Evolutionary conservation across 1,284 basidiomycete genomes (phyloP), one percentile per base, ranked within the genome.

Genomic region (Rhodotorula sp.): DNA sequence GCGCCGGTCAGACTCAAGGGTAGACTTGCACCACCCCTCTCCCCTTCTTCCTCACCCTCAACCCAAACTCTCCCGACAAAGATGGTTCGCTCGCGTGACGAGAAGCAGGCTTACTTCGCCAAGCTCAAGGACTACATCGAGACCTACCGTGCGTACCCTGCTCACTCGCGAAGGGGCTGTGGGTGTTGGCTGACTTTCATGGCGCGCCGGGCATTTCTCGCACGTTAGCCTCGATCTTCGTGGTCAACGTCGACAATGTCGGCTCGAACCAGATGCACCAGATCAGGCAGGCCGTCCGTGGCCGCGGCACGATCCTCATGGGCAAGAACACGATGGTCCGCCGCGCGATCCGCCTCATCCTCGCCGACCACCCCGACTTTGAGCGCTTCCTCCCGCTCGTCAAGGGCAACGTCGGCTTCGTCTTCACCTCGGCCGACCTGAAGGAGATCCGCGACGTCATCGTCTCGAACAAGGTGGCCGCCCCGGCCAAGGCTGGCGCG

Each of bases 281-380:
- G 83, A 98, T 99, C 81, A 94, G 96, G 85, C 89, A 92, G 77
- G 85, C 95, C 64, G 89, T 99, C 82, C 93, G 96, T 79, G 93
- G 93, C 80, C 94, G 92, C 83, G 96, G 91, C 86, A 85, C 94
- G 71, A 94, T 99, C 76, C 84, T 99, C 79, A 99, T 99, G 96
- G 95, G 95, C 81, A 99, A 99, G 86, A 99, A 99, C 89, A 99
- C 96, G 81, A 98, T 99, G 96, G 94, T 98, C 79, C 92, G 95
- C 84, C 93, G 95, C 81, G 95, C 94, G 70, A 87, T 99, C 76
- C 93, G 95, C 78, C 86, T 89, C 81, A 88, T 98, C 82, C 86
- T 98, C 79, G 72, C 86, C 76, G 95, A 98, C 80, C 87, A 85
- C 85, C 95, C 96, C 74, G 89, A 94, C 81, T 94, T 90, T 85